Evolutionary conservation across 257 asterid species (phyloP).

Genomic region (Solanum pimpinellifolium): DNA sequence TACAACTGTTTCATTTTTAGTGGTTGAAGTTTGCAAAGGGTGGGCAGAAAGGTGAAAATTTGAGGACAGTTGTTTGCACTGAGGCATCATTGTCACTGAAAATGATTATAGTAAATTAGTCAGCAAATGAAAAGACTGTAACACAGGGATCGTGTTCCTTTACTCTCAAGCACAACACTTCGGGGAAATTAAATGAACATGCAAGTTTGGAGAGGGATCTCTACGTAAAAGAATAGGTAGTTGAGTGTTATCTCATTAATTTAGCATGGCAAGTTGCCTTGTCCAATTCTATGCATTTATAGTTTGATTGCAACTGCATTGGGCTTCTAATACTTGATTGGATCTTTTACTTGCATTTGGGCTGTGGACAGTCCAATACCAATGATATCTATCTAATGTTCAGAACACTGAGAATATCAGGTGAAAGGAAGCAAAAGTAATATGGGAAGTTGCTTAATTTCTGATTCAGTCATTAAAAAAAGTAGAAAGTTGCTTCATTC

Average conservation of each 20-base stretch:
- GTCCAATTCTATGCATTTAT: neutral
- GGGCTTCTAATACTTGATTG: neutral
- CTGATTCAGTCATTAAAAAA: neutral
- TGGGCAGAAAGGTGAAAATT: neutral
- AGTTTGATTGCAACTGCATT: neutral
- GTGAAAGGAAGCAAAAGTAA: neutral
- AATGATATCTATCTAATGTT: neutral
- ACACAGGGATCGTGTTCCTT: neutral
- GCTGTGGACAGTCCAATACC: neutral
- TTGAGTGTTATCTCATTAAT: neutral
- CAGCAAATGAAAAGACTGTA: neutral
- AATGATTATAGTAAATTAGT: neutral
- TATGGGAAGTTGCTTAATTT: neutral
- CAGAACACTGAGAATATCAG: neutral
- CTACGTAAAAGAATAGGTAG: neutral
- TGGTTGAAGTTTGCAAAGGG: neutral
- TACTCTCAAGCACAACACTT: neutral
- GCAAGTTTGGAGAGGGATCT: neutral
- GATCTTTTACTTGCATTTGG: neutral
- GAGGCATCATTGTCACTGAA: neutral
- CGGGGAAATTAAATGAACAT: neutral
- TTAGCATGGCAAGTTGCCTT: neutral
- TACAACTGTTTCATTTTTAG: neutral
- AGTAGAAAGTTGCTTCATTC: neutral
- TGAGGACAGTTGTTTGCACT: neutral